These are phyloP conservation scores for Agapanthus africanus DNA, from an alignment of 106 monocot genomes.

Conservation along the genomic window DNA sequence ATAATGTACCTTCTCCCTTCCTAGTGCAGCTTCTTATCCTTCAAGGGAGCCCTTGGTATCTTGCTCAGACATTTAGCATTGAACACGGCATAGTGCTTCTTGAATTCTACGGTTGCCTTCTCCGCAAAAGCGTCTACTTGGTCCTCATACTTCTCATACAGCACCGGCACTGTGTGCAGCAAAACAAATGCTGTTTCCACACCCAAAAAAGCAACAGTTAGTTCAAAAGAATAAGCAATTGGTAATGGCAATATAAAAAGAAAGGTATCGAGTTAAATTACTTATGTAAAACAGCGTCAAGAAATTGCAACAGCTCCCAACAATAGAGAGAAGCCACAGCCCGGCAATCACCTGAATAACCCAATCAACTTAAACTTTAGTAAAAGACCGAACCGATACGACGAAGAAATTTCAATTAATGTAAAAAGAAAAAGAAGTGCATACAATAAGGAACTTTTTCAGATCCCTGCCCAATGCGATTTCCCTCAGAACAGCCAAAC, in stretches of 20 bases:
- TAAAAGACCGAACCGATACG: background rate
- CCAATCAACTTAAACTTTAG: background rate
- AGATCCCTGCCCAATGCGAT: constrained; percentile 32
- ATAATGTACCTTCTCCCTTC: background rate
- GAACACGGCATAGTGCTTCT: constrained; percentile 46
- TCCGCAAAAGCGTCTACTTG: constrained; percentile 35
- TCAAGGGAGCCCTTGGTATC: constrained; percentile 36
- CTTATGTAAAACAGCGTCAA: constrained; percentile 45
- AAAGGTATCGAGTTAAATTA: constrained; percentile 7
- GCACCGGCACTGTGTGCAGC: constrained; percentile 40
- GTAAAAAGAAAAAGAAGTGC: background rate
- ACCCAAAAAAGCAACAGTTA: background rate
- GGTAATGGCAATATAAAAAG: background rate
- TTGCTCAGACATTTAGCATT: constrained; percentile 36
- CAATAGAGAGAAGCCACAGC: constrained; percentile 40
- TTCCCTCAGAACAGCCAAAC: constrained; percentile 18
- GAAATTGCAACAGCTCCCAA: constrained; percentile 41
- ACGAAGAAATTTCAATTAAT: background rate
- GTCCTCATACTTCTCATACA: constrained; percentile 58
- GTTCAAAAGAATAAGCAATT: background rate
- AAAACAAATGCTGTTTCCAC: constrained; percentile 30
- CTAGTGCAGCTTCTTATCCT: constrained; percentile 41
- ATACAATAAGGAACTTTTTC: constrained; percentile 40
- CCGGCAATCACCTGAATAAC: constrained; percentile 36
- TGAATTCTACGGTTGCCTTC: constrained; percentile 35